Evolutionary conservation across 1,284 basidiomycete species (phyloP).

Genomic region (Irpex lacteus): DNA sequence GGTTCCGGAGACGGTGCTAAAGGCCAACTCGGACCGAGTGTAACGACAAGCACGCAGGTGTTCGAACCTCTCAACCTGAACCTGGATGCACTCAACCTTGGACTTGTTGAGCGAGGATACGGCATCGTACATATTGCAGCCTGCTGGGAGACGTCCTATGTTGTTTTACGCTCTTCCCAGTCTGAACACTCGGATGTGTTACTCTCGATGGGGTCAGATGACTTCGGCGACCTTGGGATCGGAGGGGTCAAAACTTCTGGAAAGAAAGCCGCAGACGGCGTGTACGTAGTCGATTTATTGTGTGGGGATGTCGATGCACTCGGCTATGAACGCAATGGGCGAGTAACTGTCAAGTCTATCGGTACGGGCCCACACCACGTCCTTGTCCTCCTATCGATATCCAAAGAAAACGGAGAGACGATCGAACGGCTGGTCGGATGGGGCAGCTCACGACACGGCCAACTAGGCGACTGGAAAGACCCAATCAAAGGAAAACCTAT

Average conservation of each 20-base stretch:
- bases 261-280: slow-evolving; percentile 14
- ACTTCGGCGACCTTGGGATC: slow-evolving; percentile 77
- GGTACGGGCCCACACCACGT: slow-evolving; percentile 73
- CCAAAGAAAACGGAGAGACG: slow-evolving; percentile 22
- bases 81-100: slow-evolving; percentile 29
- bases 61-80: slow-evolving; percentile 48
- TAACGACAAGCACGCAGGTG: slow-evolving; percentile 25
- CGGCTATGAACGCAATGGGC: not conserved
- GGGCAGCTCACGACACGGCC: slow-evolving; percentile 82
- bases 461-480: slow-evolving; percentile 48
- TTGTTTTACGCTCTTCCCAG: slow-evolving; percentile 44
- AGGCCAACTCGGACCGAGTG: slow-evolving; percentile 57
- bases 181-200: slow-evolving; percentile 51
- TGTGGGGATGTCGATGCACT: not conserved
- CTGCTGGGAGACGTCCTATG: slow-evolving; percentile 82
- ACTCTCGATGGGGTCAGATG: slow-evolving; percentile 80
- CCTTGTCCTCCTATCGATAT: slow-evolving; percentile 41
- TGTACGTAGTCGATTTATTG: slow-evolving; percentile 37
- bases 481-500: slow-evolving; percentile 20
- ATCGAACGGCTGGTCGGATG: slow-evolving; percentile 61
- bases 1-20: slow-evolving; percentile 60
- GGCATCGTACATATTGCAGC: slow-evolving; percentile 49
- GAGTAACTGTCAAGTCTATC: slow-evolving; percentile 40
- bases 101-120: slow-evolving; percentile 26
- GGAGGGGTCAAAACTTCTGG: slow-evolving; percentile 25